Evolutionary conservation across 2,329 filamentous ascomycete species (phyloP).

Genomic region (Diaporthe ilicicola): DNA sequence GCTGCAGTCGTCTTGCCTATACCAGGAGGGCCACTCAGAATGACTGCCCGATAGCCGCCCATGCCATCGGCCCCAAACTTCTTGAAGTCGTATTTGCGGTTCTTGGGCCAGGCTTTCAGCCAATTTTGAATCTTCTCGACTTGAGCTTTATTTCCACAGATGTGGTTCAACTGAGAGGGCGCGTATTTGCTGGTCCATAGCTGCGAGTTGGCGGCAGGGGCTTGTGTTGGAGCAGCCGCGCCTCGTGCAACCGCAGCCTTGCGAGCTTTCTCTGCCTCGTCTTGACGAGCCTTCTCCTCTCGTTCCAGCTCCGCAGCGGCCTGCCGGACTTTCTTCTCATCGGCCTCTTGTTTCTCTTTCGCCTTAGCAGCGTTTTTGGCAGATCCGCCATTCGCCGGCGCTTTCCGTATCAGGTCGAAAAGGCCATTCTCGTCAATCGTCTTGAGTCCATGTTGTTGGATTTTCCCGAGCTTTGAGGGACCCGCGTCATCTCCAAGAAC

Average conservation of each 20-base stretch:
- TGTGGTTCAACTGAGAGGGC: slow-evolving; percentile 82
- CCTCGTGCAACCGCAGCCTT: slow-evolving; percentile 57
- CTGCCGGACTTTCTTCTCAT: slow-evolving; percentile 82
- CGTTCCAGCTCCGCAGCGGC: slow-evolving; percentile 87
- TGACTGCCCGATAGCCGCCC: slow-evolving; percentile 86
- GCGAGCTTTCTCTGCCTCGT: slow-evolving; percentile 62
- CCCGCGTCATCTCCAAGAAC: slow-evolving; percentile 92
- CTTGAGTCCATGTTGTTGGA: slow-evolving; percentile 80
- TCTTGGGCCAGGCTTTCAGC: slow-evolving; percentile 83
- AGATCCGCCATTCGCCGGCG: slow-evolving; percentile 87
- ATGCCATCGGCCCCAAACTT: slow-evolving; percentile 84
- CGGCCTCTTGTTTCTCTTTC: slow-evolving; percentile 83
- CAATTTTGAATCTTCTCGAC: slow-evolving; percentile 92
- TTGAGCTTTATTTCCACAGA: slow-evolving; percentile 91
- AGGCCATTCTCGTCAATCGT: slow-evolving; percentile 95
- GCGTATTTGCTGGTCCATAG: slow-evolving; percentile 97
- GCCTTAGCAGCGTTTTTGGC: slow-evolving; percentile 88
- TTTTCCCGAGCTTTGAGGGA: slow-evolving; percentile 90
- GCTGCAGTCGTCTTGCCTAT: slow-evolving; percentile 98
- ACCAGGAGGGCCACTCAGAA: slow-evolving; percentile 93
- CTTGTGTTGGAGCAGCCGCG: slow-evolving; percentile 48
- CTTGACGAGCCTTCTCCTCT: slow-evolving; percentile 72
- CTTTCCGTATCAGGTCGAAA: slow-evolving; percentile 80
- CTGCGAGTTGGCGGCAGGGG: slow-evolving; percentile 61
- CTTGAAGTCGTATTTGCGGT: slow-evolving; percentile 82